Base-by-base conservation (phyloP, 805 yeast species). In the Pichia californica region DNA sequence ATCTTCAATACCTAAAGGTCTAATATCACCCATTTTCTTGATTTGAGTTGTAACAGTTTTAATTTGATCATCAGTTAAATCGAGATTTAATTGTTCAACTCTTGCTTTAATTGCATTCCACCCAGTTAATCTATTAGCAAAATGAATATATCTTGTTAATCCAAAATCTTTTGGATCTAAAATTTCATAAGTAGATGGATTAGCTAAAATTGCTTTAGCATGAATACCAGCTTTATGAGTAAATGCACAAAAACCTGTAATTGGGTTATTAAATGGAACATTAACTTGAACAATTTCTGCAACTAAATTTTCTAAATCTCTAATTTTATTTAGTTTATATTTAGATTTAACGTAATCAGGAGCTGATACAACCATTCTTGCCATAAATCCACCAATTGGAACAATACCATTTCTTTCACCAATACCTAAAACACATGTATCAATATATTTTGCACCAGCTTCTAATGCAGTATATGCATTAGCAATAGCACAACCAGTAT, bases 321-420 rank as follows among this genome's bases (percentile, higher is more conserved):
- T 69, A 50, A 76, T 67, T 59, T 75, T 74, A 56, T 68, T 68
- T 52, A 76, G 65, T 62, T 74, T 74, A 59, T 76, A 76, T 62
- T 76, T 76, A 50, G 79, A 71, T 58, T 73, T 66, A 41, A 76
- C 80, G 55, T 76, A 76, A 44, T 74, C 79, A 52, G 79, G 68
- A 58, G 73, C 79, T 38, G 81, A 77, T 43, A 77, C 77, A 55
- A 76, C 75, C 81, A 76, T 76, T 64, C 81, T 67, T 36, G 80
- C 79, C 77, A 76, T 76, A 51, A 76, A 69, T 23, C 79, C 81
- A 52, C 81, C 80, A 53, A 76, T 64, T 36, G 81, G 79, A 21
- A 78, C 75, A 53, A 76, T 76, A 56, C 81, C 81, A 61, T 76
- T 76, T 68, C 81, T 70, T 63, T 76, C 81, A 61, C 81, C 81